Evolutionary conservation across 495 filamentous ascomycete species (phyloP), one percentile per base, ranked within the genome.

Genomic region (Rhypophila decipiens): DNA sequence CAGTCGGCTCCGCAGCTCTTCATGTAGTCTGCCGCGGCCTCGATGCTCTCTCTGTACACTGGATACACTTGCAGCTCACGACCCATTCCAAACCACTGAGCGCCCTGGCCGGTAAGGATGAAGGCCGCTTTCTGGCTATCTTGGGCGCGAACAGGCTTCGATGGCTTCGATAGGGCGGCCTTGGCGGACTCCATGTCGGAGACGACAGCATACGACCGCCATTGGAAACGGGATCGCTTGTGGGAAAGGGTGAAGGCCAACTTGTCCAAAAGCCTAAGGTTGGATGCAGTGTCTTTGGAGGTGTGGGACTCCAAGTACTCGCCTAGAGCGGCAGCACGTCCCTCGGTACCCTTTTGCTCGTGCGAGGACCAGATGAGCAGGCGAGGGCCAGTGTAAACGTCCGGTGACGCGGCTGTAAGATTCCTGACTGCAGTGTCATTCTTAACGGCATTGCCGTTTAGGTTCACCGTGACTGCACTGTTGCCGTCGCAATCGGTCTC

Each of bases 81-180:
- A 0, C 73, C 73, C 74, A 79, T 79, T 2, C 50, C 53, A 19
- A 52, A 24, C 58, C 69, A 77, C 44, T 76, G 69, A n/a, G 64
- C 64, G 7, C 64, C 64, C 34, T 67, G 61, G 5, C 61, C 61
- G 13, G 64, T 50, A 44, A 62, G 62, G 9, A 52, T 56, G 18
- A 62, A 9, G 1, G 27, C 27, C 42, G 52, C 49, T 47, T 35
- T 39, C 39, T 43, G n/a, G 48, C 53, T 4, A 44, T n/a, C n/a
- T n/a, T n/a, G n/a, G n/a, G n/a, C n/a, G n/a, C n/a, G n/a, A n/a
- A n/a, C n/a, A 22, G n/a, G 2, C 36, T 3, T 10, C 8, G 15
- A 15, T 15, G 2, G 24, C 42, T 24, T 46, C 65, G 31, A 9
- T 17, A n/a, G n/a, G n/a, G n/a, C n/a, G n/a, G n/a, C n/a, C n/a